Percentiles rank a stretch among this genome's conserved stretches.
Conservation (phyloP, 2,329 filamentous ascomycete genomes). For the Periglandula ipomoeae region DNA sequence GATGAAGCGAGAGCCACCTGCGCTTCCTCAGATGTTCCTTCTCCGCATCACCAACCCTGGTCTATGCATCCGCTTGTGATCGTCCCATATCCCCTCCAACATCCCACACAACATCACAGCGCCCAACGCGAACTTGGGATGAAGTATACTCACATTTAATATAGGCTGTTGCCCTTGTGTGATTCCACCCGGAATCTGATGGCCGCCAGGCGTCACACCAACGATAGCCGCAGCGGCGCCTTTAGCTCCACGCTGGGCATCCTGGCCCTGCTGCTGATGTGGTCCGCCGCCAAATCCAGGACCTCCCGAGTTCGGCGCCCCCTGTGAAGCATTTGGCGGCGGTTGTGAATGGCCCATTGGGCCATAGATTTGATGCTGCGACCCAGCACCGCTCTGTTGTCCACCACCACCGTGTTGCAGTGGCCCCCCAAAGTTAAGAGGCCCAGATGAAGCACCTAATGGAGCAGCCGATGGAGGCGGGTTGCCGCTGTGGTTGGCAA, state of each 20-base stretch:
- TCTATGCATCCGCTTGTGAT: not conserved
- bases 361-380: constrained; percentile 49
- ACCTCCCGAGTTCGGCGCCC: constrained; percentile 49
- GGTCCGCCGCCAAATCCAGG: constrained; percentile 64
- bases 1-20: not conserved
- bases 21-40: not conserved
- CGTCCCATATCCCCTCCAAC: not conserved
- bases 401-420: constrained; percentile 44
- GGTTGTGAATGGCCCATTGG: constrained; percentile 41
- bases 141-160: constrained; percentile 38
- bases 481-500: constrained; percentile 61
- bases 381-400: constrained; percentile 35
- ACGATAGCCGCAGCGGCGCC: constrained; percentile 34
- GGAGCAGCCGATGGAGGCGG: constrained; percentile 40
- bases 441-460: constrained; percentile 41
- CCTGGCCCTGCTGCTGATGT: constrained; percentile 31
- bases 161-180: constrained; percentile 35
- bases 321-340: constrained; percentile 43
- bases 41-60: not conserved
- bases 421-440: constrained; percentile 45
- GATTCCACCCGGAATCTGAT: constrained; percentile 30
- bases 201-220: constrained; percentile 32
- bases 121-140: not conserved
- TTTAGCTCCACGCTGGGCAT: constrained; percentile 43
- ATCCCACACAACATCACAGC: not conserved